These are phyloP conservation scores for Prototheca stagnorum DNA, from an alignment of 163 green algal genomes.

Conservation along the genomic window DNA sequence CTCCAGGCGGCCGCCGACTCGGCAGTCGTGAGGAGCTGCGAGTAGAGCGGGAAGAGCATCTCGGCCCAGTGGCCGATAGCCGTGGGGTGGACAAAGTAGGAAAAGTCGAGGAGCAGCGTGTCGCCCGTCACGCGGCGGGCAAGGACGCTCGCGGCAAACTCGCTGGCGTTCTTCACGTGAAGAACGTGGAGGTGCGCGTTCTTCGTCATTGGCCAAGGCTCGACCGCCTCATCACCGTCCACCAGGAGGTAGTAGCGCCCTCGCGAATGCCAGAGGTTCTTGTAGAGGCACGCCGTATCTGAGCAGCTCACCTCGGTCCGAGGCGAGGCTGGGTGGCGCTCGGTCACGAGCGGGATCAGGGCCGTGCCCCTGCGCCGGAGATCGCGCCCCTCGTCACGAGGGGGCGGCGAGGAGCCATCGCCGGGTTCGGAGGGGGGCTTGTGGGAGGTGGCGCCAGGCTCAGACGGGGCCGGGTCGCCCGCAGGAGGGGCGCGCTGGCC, in stretches of 20 bases:
- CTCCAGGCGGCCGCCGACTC: no score
- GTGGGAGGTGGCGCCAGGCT: no score
- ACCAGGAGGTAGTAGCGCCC: slow-evolving; percentile 59
- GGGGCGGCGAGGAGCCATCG: no score
- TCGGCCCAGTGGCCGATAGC: slow-evolving; percentile 84
- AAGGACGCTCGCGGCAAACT: slow-evolving; percentile 22
- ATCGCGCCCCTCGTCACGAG: no score
- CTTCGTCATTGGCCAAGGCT: slow-evolving; percentile 28
- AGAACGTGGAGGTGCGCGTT: slow-evolving; percentile 45
- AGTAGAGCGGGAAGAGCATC: slow-evolving; percentile 66
- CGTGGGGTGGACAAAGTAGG: slow-evolving; percentile 74
- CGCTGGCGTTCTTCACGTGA: slow-evolving; percentile 34
- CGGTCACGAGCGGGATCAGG: background rate
- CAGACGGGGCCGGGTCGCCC: no score
- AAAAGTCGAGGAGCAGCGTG: slow-evolving; percentile 73
- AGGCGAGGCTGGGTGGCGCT: slow-evolving; percentile 7
- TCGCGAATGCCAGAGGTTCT: slow-evolving; percentile 73
- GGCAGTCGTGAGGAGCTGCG: slow-evolving; percentile 13
- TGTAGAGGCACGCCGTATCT: slow-evolving; percentile 46
- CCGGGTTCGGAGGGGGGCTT: no score
- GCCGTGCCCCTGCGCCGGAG: no score
- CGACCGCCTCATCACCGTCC: slow-evolving; percentile 24
- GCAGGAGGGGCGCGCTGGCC: no score
- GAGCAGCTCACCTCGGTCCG: slow-evolving; percentile 38
- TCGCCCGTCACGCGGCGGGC: slow-evolving; percentile 37